phyloP scores from a whole-genome alignment of 441 rosid genomes.

The Adansonia madagascariensis region DNA sequence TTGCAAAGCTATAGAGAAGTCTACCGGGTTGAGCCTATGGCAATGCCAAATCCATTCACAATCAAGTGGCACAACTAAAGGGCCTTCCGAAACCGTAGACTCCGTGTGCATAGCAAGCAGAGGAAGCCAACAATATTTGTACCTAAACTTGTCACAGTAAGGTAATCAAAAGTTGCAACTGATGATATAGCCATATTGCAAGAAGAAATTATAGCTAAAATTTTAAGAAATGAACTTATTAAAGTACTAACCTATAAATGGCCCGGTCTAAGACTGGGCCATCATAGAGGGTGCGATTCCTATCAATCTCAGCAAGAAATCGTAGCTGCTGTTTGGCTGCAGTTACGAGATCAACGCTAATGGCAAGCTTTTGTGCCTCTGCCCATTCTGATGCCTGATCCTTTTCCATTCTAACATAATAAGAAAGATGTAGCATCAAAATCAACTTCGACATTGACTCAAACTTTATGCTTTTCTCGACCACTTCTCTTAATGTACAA shows the following conservation, averaged over 20 bases:
- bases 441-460: too few relatives aligned
- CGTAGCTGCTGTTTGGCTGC: constrained; percentile 42
- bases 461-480: too few relatives aligned
- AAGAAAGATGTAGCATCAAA: background rate
- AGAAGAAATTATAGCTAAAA: too few relatives aligned
- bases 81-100: constrained; percentile 41
- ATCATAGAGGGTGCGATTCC: constrained; percentile 42
- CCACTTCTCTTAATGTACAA: too few relatives aligned
- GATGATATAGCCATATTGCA: too few relatives aligned
- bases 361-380: constrained; percentile 46
- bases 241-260: constrained; percentile 41
- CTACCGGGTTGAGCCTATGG: constrained; percentile 64
- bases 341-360: constrained; percentile 40
- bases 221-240: background rate
- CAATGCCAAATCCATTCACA: constrained; percentile 75
- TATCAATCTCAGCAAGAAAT: constrained; percentile 53
- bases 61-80: constrained; percentile 59
- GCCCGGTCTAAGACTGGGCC: constrained; percentile 48
- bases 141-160: constrained; percentile 31
- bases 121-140: constrained; percentile 65
- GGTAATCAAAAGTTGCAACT: background rate
- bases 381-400: constrained; percentile 48
- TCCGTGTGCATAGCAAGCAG: constrained; percentile 46
- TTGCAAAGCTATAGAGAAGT: background rate
- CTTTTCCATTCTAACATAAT: constrained; percentile 31